A percentile compares a stretch with the other conserved stretches of the same genome.
phyloP scores from a whole-genome alignment of 2,329 filamentous ascomycete species.

The Boeremia lycopersici region DNA sequence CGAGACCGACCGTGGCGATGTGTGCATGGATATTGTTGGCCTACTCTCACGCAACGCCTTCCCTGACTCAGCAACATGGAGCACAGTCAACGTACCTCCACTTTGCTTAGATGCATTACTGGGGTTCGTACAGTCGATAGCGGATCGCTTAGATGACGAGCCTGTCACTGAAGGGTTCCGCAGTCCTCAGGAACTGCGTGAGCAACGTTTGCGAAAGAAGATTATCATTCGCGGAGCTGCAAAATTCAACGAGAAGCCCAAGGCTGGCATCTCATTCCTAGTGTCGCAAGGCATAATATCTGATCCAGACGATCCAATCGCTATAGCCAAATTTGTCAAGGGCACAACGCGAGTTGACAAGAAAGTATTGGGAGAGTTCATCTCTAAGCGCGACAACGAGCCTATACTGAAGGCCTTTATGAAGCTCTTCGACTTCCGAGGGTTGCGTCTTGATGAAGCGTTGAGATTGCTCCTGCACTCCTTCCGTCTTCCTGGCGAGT shows the following conservation, averaged over 20 bases:
- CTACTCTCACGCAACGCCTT: conserved; percentile 92
- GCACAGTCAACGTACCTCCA: conserved; percentile 95
- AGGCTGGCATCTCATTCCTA: conserved; percentile 84
- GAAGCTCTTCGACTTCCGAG: conserved; percentile 83
- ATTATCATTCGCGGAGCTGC: conserved; percentile 84
- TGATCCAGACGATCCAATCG: conserved; percentile 72
- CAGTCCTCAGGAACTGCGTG: conserved; percentile 66
- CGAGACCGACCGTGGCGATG: conserved; percentile 84
- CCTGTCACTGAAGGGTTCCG: conserved; percentile 70
- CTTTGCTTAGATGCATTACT: conserved; percentile 91
- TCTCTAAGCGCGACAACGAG: conserved; percentile 91
- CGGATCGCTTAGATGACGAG: conserved; percentile 78
- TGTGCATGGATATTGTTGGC: conserved; percentile 95
- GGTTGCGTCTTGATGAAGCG: conserved; percentile 88
- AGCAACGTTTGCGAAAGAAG: conserved; percentile 80
- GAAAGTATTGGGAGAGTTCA: conserved; percentile 85
- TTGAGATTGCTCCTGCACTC: conserved; percentile 84
- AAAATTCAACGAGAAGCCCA: conserved; percentile 96
- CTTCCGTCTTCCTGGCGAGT: conserved; percentile 93
- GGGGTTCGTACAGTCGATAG: conserved; percentile 89
- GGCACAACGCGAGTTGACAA: conserved; percentile 90
- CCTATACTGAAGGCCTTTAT: conserved; percentile 84
- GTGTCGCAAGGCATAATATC: conserved; percentile 85
- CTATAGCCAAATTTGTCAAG: conserved; percentile 84
- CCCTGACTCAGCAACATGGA: conserved; percentile 97